A percentile compares a stretch with the other conserved stretches of the same genome.
Conservation (phyloP, 148 eudicot species). For the Persicaria tinctoria region DNA sequence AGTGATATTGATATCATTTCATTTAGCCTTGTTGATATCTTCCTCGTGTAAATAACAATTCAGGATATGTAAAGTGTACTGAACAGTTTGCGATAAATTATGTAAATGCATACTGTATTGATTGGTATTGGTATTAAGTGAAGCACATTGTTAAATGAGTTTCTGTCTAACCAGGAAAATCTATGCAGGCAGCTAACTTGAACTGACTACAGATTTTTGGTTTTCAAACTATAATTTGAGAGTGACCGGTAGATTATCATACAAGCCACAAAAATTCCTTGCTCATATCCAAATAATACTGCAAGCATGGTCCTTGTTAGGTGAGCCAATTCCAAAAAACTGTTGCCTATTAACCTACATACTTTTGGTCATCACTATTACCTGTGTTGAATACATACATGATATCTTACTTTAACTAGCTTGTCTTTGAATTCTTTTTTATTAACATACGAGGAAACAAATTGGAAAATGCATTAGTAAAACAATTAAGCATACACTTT, state of each 20-base stretch:
- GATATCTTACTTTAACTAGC: neutral
- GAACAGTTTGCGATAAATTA: neutral
- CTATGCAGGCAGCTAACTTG: neutral
- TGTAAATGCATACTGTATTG: neutral
- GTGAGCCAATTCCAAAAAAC: neutral
- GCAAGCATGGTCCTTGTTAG: neutral
- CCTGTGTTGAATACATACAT: neutral
- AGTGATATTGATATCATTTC: neutral
- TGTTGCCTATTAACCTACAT: neutral
- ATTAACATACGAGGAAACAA: neutral
- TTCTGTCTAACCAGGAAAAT: conserved; percentile 7
- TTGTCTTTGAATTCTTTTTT: neutral
- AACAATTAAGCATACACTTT: neutral
- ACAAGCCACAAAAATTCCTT: neutral
- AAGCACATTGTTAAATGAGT: conserved; percentile 4
- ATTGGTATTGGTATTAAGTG: neutral
- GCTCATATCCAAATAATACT: neutral
- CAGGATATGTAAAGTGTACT: neutral
- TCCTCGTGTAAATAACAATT: neutral
- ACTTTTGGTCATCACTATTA: neutral
- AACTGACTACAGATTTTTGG: neutral
- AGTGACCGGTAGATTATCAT: neutral
- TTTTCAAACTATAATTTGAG: conserved; percentile 2
- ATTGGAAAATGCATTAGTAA: neutral
- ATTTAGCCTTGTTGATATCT: neutral